Evolutionary conservation across 192 early-diverging fungal genomes (phyloP).

Genomic region (Dispira simplex): DNA sequence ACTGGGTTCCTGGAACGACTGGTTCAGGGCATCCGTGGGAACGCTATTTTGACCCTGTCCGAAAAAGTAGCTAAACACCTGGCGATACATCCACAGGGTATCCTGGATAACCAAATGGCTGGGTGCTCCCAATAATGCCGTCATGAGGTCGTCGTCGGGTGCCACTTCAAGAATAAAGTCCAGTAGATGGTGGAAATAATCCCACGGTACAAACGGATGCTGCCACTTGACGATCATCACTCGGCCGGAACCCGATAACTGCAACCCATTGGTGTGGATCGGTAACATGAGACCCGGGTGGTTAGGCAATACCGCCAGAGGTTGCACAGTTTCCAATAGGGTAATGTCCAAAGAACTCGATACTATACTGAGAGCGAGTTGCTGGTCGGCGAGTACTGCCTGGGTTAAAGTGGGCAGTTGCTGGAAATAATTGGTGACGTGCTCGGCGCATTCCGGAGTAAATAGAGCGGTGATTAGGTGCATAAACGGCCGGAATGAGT

Average conservation of each 20-base stretch:
- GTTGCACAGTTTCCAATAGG: not conserved
- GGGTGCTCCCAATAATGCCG: not conserved
- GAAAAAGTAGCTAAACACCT: constrained; percentile 7
- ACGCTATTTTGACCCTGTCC: not conserved
- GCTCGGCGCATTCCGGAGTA: constrained; percentile 1
- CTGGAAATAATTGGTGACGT: not conserved
- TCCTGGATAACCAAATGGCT: not conserved
- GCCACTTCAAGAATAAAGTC: not conserved
- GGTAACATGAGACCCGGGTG: not conserved
- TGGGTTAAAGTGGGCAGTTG: constrained; percentile 1
- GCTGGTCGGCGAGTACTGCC: not conserved
- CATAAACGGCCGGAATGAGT: constrained; percentile 4
- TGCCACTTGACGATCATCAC: not conserved
- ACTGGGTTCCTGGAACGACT: not conserved
- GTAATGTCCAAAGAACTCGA: not conserved
- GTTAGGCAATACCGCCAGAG: not conserved
- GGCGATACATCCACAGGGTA: constrained; percentile 7
- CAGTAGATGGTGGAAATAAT: constrained; percentile 9
- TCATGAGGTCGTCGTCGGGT: not conserved
- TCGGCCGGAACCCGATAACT: not conserved
- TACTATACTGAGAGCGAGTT: not conserved
- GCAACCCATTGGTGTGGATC: not conserved
- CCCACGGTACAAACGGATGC: not conserved
- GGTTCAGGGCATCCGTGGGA: not conserved
- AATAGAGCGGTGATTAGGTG: not conserved